Evolutionary conservation across 495 filamentous ascomycete genomes (phyloP), one percentile per base, ranked within the genome.

Genomic region (Friedmanniomyces simplex): DNA sequence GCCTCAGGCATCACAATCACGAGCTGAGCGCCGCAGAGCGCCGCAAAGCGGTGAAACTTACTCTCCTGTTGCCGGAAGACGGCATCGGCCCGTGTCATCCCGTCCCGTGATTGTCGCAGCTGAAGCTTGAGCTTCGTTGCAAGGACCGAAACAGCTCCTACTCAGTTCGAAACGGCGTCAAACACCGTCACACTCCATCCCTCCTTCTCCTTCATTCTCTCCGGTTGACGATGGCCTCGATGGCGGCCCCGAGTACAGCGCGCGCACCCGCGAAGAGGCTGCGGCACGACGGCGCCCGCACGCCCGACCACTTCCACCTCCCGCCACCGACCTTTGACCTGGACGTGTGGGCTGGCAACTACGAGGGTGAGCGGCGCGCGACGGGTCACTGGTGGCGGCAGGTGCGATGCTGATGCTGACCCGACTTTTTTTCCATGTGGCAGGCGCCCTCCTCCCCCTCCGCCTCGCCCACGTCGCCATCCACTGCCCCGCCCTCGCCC

Each of bases 331-430:
- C 95, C 64, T 85, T 96, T 55, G 93, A 98, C 66, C 80, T 98
- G 5, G 93, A 96, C 34, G 81, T 85, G 24, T 96, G 96, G 69
- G 88, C 96, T 41, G 77, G 85, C 32, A 95, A 96, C 63, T 98
- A 98, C 69, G 80, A 76, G 67, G 91, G 91, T 93, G 71, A 47
- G 71, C 60, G 41, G 22, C 16, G 28, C 28, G 28, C 28, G n/a
- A n/a, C n/a, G 10, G 28, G 10, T 32, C 4, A 32, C 28, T 10
- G 28, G 10, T 32, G n/a, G n/a, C 28, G 4, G 10, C 10, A 32
- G 28, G 28, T 32, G 10, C 2, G 11, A 36, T 20, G 10, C 49
- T 52, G 0, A 20, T 2, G 39, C 18, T 30, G 8, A 14, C 32
- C 8, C n/a, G n/a, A n/a, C n/a, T n/a, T n/a, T n/a, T n/a, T 28